Conservation (phyloP, 2,329 filamentous ascomycete genomes). For the Phyllosticta citrichinensis region DNA sequence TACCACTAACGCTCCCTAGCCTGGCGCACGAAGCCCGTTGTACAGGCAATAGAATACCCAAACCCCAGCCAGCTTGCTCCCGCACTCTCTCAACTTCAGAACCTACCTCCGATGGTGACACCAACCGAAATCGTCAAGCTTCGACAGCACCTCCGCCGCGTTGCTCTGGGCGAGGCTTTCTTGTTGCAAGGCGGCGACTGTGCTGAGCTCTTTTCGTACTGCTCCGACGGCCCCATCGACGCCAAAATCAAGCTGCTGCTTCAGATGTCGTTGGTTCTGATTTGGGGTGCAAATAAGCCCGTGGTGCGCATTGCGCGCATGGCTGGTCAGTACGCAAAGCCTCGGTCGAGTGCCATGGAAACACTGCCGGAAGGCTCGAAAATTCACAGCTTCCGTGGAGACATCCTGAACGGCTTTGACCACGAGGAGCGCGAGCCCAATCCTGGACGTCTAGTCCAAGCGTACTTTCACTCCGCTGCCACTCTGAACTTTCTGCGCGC, state of each 20-base stretch:
- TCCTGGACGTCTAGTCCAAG: constrained; percentile 72
- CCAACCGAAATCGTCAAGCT: constrained; percentile 71
- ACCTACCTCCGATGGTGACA: constrained; percentile 68
- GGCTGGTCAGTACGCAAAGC: constrained; percentile 97
- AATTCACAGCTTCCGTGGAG: constrained; percentile 84
- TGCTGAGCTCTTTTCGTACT: constrained; percentile 96
- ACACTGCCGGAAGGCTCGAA: constrained; percentile 60
- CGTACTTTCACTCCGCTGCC: constrained; percentile 91
- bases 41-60: constrained; percentile 62
- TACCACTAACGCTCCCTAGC: constrained; percentile 33
- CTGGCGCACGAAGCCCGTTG: constrained; percentile 70
- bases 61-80: constrained; percentile 50
- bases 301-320: constrained; percentile 93
- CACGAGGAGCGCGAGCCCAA: constrained; percentile 69
- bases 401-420: constrained; percentile 86
- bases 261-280: constrained; percentile 92
- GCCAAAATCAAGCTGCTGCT: constrained; percentile 93
- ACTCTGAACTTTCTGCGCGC: constrained; percentile 90
- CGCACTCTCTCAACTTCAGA: constrained; percentile 54
- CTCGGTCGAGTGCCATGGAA: constrained; percentile 80
- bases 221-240: constrained; percentile 78
- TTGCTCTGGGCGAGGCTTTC: constrained; percentile 83
- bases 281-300: constrained; percentile 73
- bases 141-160: constrained; percentile 69
- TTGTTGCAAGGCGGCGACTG: constrained; percentile 94